Evolutionary conservation across 805 yeast species (phyloP), one percentile per base, ranked within the genome.

Genomic region (Saccharomycopsis schoenii): DNA sequence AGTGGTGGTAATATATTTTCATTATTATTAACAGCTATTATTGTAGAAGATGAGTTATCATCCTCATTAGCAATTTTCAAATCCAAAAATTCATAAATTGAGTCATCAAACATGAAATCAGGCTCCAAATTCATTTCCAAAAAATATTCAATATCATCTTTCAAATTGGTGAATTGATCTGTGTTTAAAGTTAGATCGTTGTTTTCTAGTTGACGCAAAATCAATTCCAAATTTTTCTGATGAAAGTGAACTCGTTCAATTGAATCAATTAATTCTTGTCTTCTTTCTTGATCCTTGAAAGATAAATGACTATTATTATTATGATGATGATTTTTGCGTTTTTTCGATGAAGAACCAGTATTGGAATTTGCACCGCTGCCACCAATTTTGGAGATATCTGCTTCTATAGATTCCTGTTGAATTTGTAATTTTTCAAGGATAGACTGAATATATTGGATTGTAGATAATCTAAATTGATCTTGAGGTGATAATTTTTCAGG

Each of bases 71-170:
- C 34, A 47, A 37, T 37, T 62, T 79, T 84, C 54, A 91, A 80
- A 54, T 86, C 91, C 67, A 94, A 79, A 62, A 85, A 89, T 67
- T 94, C 97, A 73, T 93, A 94, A 63, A 93, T 82, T 14, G 89
- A 91, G 67, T 92, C 97, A 72, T 93, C 96, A 69, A 91, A 97
- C 40, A 92, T 86, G 71, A 91, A 93, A 68, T 92, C 97, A 4
- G 85, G 92, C 60, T 91, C 97, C 72, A 88, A 94, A 70, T 93
- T 93, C 65, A 90, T 88, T 67, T 94, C 98, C 37, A 94, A 94
- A 72, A 89, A 92, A 74, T 94, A 93, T 67, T 83, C 88, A 71
- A 93, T 88, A 71, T 93, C 98, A 59, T 93, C 98, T 70, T 86
- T 85, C 61, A 90, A 82, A 24, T 80, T 85, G 67, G 85, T 85